Percentiles rank a stretch among this genome's conserved stretches.
phyloP scores from a whole-genome alignment of 768 basidiomycete genomes.

The Pleurotus cornucopiae region DNA sequence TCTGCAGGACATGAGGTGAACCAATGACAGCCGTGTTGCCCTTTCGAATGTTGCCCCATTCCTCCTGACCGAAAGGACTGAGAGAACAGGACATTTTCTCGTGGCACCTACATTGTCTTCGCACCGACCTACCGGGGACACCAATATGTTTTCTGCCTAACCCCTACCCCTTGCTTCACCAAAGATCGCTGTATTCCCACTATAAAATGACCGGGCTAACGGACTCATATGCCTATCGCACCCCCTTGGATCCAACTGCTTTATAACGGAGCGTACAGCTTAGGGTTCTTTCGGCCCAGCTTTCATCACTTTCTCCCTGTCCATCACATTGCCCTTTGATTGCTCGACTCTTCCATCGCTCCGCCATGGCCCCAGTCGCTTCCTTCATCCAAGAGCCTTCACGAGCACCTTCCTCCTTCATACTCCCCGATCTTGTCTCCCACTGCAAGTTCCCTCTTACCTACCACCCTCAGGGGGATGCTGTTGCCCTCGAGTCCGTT shows the following conservation, averaged over 20 bases:
- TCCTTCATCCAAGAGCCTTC: background rate
- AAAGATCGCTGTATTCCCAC: slow-evolving; percentile 1
- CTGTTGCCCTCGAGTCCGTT: slow-evolving; percentile 41
- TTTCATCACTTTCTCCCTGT: background rate
- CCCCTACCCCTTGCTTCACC: background rate
- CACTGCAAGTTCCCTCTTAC: slow-evolving; percentile 43
- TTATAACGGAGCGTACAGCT: background rate
- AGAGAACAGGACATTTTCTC: background rate
- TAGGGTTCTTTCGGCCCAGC: background rate
- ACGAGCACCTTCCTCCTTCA: slow-evolving; percentile 30
- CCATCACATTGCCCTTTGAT: background rate
- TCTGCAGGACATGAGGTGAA: background rate
- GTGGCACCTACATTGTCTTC: slow-evolving; percentile 7
- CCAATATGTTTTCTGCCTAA: background rate
- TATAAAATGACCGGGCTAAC: background rate
- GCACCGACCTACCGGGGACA: slow-evolving; percentile 1
- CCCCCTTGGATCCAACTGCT: background rate
- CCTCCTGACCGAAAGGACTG: background rate
- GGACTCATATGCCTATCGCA: background rate
- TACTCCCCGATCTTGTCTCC: slow-evolving; percentile 51
- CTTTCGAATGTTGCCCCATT: background rate
- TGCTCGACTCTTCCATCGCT: background rate
- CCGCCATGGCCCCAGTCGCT: background rate
- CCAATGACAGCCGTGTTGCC: background rate
- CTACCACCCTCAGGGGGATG: slow-evolving; percentile 42